Percentiles rank a stretch among this genome's conserved stretches.
Conservation (phyloP, 2,329 filamentous ascomycete genomes). For the Dryadomyces quercivorus region DNA sequence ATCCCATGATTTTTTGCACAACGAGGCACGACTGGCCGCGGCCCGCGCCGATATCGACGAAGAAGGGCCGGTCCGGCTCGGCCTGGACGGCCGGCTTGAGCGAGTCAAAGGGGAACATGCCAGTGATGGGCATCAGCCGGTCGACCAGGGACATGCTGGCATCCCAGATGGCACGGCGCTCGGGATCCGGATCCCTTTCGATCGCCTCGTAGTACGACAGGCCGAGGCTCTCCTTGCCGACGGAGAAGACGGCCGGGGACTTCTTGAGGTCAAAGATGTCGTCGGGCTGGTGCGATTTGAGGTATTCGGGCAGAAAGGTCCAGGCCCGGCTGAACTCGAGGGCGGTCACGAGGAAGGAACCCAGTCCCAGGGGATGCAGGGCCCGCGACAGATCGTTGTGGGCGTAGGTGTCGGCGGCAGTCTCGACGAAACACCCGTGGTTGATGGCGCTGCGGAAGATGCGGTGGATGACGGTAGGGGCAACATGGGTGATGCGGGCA, state of each 20-base stretch:
- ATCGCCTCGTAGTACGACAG: slow-evolving; percentile 3
- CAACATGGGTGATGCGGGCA: neutral
- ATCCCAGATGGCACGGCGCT: slow-evolving; percentile 2
- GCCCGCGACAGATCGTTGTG: neutral
- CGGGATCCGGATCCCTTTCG: neutral
- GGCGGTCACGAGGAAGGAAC: neutral
- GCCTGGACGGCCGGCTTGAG: neutral
- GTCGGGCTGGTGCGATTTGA: neutral
- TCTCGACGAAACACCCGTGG: slow-evolving; percentile 2
- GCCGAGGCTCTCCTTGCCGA: slow-evolving; percentile 1
- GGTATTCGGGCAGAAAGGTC: slow-evolving; percentile 2
- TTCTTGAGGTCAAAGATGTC: slow-evolving; percentile 3
- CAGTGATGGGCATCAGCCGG: neutral
- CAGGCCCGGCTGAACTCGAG: neutral
- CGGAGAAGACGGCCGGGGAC: neutral
- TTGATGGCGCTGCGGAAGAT: neutral
- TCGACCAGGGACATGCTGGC: slow-evolving; percentile 2
- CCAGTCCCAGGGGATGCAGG: neutral
- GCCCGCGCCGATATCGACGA: slow-evolving; percentile 2
- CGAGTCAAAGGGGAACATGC: slow-evolving; percentile 4
- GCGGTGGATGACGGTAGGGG: slow-evolving; percentile 2
- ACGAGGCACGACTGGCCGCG: neutral
- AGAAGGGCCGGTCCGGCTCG: neutral
- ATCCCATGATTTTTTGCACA: neutral
- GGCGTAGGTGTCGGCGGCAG: neutral